These are phyloP conservation scores for Cladosporium sp. DNA, from an alignment of 2,329 filamentous ascomycete species.

Conservation along the genomic window DNA sequence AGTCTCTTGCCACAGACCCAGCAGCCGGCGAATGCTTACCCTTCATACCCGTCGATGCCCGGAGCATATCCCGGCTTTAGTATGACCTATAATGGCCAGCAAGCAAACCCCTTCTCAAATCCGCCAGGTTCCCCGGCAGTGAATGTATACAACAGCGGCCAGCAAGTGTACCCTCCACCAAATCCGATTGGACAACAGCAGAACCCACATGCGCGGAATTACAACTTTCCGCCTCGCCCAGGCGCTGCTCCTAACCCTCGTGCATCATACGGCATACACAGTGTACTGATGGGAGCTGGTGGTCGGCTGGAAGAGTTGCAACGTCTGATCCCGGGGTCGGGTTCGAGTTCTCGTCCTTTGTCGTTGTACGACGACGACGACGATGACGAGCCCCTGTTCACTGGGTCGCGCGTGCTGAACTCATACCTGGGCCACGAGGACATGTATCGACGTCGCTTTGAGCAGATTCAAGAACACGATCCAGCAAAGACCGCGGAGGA, in stretches of 20 bases:
- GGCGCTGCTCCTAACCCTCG: not conserved
- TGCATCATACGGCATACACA: not conserved
- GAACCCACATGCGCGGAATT: not conserved
- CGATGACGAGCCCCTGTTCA: slow-evolving; percentile 28
- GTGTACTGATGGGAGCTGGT: not conserved
- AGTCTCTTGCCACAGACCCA: not conserved
- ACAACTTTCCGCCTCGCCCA: not conserved
- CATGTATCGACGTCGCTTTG: slow-evolving; percentile 29
- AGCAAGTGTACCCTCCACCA: not conserved
- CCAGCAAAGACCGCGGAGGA: slow-evolving; percentile 61
- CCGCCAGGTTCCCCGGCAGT: not conserved
- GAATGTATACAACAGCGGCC: not conserved
- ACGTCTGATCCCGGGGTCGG: slow-evolving; percentile 24
- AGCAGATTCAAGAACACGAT: slow-evolving; percentile 39
- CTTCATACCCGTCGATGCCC: slow-evolving; percentile 26
- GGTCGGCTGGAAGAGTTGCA: slow-evolving; percentile 24
- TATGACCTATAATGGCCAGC: slow-evolving; percentile 7
- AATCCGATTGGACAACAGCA: not conserved
- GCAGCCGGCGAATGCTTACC: not conserved
- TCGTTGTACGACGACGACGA: slow-evolving; percentile 22
- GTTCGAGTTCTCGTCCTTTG: slow-evolving; percentile 7
- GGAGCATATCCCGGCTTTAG: slow-evolving; percentile 24
- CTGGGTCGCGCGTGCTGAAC: slow-evolving; percentile 22
- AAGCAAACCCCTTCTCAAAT: not conserved
- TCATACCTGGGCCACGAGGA: slow-evolving; percentile 30